phyloP scores from a whole-genome alignment of 768 basidiomycete species.

The Porphyrellus cyaneotinctus region DNA sequence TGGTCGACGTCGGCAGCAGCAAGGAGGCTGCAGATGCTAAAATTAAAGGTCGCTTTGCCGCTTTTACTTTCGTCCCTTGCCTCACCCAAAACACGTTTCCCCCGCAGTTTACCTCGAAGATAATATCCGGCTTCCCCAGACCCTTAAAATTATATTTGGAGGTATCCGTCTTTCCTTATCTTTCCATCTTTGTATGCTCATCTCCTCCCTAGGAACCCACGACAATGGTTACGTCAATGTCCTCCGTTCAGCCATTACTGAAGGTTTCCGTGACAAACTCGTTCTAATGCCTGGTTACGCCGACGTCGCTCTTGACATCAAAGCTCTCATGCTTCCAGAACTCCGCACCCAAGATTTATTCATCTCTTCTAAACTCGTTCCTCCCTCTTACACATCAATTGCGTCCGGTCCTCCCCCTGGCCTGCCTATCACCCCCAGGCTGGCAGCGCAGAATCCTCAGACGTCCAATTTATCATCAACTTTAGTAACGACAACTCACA shows the following conservation, averaged over 20 bases:
- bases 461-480: conserved; percentile 11
- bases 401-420: conserved; percentile 26
- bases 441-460: conserved; percentile 4
- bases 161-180: conserved; percentile 35
- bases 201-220: conserved; percentile 50
- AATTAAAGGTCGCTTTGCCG: conserved; percentile 55
- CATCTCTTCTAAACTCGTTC: conserved; percentile 49
- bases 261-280: conserved; percentile 60
- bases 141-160: conserved; percentile 63
- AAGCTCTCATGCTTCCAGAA: conserved; percentile 51
- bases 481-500: conserved; percentile 4
- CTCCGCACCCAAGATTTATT: conserved; percentile 57
- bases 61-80: background rate
- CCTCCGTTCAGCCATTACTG: conserved; percentile 60
- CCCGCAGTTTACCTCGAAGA: conserved; percentile 37
- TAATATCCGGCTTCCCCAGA: conserved; percentile 53
- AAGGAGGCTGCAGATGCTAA: conserved; percentile 78
- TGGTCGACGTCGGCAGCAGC: conserved; percentile 65
- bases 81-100: conserved; percentile 8
- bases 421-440: conserved; percentile 16
- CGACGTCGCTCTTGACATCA: conserved; percentile 57
- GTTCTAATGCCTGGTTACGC: conserved; percentile 60
- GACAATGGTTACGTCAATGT: conserved; percentile 67
- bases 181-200: conserved; percentile 2
- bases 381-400: conserved; percentile 25